Evolutionary conservation across 805 yeast genomes (phyloP).

Genomic region (Lipomyces kockii): DNA sequence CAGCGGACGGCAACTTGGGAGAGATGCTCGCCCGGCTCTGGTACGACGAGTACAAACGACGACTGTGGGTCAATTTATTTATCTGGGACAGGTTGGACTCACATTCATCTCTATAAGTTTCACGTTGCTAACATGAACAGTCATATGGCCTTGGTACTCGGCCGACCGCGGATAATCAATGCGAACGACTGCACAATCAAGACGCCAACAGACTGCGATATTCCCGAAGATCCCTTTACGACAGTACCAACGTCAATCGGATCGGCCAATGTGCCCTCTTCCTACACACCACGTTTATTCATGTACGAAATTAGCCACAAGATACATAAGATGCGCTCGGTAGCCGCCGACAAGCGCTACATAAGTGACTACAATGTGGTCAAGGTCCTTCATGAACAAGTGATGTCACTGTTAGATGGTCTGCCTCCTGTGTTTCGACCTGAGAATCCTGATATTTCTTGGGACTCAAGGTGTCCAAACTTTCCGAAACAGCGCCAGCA

Average conservation of each 20-base stretch:
- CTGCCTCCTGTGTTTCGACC: slow-evolving; percentile 6
- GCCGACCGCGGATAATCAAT: slow-evolving; percentile 5
- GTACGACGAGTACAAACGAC: slow-evolving; percentile 7
- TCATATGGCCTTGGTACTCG: slow-evolving; percentile 6
- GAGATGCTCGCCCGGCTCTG: slow-evolving; percentile 5
- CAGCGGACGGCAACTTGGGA: slow-evolving; percentile 3
- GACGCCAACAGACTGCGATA: slow-evolving; percentile 8
- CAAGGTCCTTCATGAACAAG: slow-evolving; percentile 3
- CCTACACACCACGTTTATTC: slow-evolving; percentile 1
- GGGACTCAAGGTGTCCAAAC: slow-evolving; percentile 1
- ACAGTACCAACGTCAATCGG: slow-evolving; percentile 5
- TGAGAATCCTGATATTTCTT: slow-evolving; percentile 1
- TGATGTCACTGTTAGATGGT: slow-evolving; percentile 4
- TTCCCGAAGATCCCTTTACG: slow-evolving; percentile 4
- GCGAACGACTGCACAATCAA: slow-evolving; percentile 7
- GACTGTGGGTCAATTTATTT: slow-evolving; percentile 3
- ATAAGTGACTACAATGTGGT: slow-evolving; percentile 4
- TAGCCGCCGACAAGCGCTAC: slow-evolving; percentile 5
- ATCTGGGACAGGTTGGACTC: slow-evolving; percentile 7
- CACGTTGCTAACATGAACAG: not conserved
- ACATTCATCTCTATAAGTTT: not conserved
- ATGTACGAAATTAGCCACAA: slow-evolving; percentile 1
- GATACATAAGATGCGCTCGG: not conserved
- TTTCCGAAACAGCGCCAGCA: slow-evolving; percentile 7
- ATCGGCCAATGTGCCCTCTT: slow-evolving; percentile 1